Evolutionary conservation across 169 alveolate genomes (phyloP).

Genomic region (Plasmodium gallinaceum): DNA sequence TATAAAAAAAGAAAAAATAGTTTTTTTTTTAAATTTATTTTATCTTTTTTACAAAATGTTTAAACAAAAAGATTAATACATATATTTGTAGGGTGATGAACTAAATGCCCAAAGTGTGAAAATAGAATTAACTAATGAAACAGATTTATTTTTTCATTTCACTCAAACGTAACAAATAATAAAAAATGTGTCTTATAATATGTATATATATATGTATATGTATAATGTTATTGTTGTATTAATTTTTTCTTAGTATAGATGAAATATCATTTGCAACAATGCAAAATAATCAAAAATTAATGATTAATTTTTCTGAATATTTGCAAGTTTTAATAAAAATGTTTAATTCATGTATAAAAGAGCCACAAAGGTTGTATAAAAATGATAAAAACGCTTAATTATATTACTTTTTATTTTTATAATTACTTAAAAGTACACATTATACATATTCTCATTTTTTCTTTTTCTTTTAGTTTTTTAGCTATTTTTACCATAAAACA

Average conservation of each 20-base stretch:
- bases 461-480: conserved; percentile 81
- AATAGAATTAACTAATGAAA: conserved; percentile 93
- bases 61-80: no score
- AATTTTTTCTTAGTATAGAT: conserved; percentile 81
- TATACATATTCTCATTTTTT: background rate
- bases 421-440: background rate
- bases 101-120: conserved; percentile 87
- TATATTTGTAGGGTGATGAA: conserved; percentile 88
- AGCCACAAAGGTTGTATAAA: conserved; percentile 88
- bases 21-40: no score
- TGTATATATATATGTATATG: background rate
- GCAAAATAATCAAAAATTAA: conserved; percentile 93
- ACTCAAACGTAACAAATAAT: conserved; percentile 83
- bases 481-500: conserved; percentile 91
- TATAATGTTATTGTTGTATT: background rate
- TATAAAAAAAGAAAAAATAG: no score
- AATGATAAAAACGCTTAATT: background rate
- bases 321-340: conserved; percentile 91
- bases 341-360: conserved; percentile 95
- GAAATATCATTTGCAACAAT: conserved; percentile 88
- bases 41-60: no score
- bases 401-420: conserved; percentile 2
- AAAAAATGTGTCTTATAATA: background rate
- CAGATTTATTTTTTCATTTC: conserved; percentile 95
- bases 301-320: conserved; percentile 93